Base-by-base conservation (phyloP, 2,329 filamentous ascomycete genomes). In the Colletotrichum limetticola region DNA sequence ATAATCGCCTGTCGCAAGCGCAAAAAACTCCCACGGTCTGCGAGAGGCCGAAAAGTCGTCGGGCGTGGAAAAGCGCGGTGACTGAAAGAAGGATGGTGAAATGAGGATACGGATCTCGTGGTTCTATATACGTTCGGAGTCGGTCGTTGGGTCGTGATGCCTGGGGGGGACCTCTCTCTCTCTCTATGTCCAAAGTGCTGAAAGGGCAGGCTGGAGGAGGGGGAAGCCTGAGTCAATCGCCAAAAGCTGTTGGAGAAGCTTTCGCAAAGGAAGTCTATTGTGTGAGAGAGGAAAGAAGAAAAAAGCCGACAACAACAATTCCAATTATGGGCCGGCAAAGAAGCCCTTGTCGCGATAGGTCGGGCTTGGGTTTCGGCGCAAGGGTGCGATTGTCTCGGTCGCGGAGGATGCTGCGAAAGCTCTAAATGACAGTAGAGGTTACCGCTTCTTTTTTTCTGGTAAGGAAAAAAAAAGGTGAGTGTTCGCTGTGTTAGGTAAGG, bases 211-310 rank as follows among this genome's bases (percentile, higher is more conserved):
- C 66, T 26, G 61, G 46, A 49, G 30, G 53, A n/a, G 42, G 19
- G 42, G 42, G 42, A 22, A 49, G n/a, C 62, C 57, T 71, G 62
- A 72, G 37, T 74, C 68, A 74, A 72, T 73, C 71, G 68, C 32
- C 52, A 57, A 60, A n/a, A 72, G 63, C 35, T 19, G 55, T 49
- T 28, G 57, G 22, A 9, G 61, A 63, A 22, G 49, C 57, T 72
- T 53, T 64, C 67, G 71, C 60, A 73, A 74, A 74, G 71, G 68
- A 68, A 22, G 22, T 59, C 62, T 72, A 60, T 72, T 72, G 71
- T 68, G 42, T 22, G 42, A 9, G 42, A 42, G 37, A 42, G 37
- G 37, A 42, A 8, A 42, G 57, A 49, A 62, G 26, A 42, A 59
- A 69, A 61, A 56, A 30, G 67, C 62, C n/a, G 52, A 55, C 46